Conservation (phyloP, 108 stramenopile genomes). For the Seminavis robusta region DNA sequence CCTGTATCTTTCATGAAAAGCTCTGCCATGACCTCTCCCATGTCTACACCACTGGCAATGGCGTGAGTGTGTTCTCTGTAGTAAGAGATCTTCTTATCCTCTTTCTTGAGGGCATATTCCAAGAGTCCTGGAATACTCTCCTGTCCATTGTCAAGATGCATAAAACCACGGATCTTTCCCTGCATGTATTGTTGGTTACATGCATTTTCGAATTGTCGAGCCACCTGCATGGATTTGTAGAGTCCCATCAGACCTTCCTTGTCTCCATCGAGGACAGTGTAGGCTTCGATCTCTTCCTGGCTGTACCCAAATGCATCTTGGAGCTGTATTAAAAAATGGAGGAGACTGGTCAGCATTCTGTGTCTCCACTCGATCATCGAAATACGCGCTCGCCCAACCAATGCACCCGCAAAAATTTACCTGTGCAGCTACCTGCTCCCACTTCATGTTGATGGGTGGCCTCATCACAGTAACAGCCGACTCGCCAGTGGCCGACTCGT, state of each 20-base stretch:
- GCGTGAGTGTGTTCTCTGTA: slow-evolving; percentile 99
- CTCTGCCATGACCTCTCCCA: slow-evolving; percentile 94
- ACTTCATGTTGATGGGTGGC: slow-evolving; percentile 76
- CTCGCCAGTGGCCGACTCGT: too few species aligned
- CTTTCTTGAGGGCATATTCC: slow-evolving; percentile 88
- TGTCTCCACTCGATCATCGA: neutral
- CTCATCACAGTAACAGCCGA: too few species aligned
- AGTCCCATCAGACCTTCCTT: slow-evolving; percentile 76
- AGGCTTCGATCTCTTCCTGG: slow-evolving; percentile 57
- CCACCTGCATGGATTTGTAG: slow-evolving; percentile 88
- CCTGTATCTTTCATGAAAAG: slow-evolving; percentile 98
- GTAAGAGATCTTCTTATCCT: slow-evolving; percentile 95
- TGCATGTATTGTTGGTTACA: slow-evolving; percentile 99
- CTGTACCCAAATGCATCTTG: slow-evolving; percentile 72
- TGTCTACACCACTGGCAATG: slow-evolving; percentile 88
- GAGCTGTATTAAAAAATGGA: slow-evolving; percentile 29
- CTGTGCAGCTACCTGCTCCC: slow-evolving; percentile 59
- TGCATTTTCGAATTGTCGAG: slow-evolving; percentile 95
- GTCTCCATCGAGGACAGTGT: slow-evolving; percentile 61
- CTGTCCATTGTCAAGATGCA: slow-evolving; percentile 99
- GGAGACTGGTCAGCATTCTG: neutral
- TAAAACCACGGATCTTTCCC: slow-evolving; percentile 95
- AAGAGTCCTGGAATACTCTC: slow-evolving; percentile 93
- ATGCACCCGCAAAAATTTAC: too few species aligned
- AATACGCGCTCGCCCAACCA: neutral